A percentile compares a stretch with the other conserved stretches of the same genome.
Evolutionary conservation across 2,329 filamentous ascomycete genomes (phyloP).

Genomic region (Penicillium fuscoglaucum): DNA sequence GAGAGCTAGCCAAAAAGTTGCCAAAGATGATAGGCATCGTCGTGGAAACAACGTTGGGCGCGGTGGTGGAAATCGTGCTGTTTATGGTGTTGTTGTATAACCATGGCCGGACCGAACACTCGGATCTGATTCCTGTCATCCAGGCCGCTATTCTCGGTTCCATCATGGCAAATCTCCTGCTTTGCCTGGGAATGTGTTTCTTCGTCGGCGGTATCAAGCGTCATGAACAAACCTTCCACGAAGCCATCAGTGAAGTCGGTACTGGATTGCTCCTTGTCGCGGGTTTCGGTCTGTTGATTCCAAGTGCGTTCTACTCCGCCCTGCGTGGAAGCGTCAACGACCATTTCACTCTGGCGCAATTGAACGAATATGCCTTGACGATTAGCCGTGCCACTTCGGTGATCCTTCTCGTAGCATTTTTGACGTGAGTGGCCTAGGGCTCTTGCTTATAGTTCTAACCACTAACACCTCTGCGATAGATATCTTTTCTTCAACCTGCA

Average conservation of each 20-base stretch:
- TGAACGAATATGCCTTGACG: slow-evolving; percentile 57
- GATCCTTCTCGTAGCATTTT: slow-evolving; percentile 68
- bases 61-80: slow-evolving; percentile 76
- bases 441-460: neutral
- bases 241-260: slow-evolving; percentile 75
- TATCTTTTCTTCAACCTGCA: slow-evolving; percentile 71
- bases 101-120: slow-evolving; percentile 43
- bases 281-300: slow-evolving; percentile 55
- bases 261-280: slow-evolving; percentile 75
- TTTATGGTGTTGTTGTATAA: slow-evolving; percentile 72
- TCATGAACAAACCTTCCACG: slow-evolving; percentile 69
- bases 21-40: slow-evolving; percentile 63
- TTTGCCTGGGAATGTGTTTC: slow-evolving; percentile 80
- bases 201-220: slow-evolving; percentile 70
- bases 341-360: slow-evolving; percentile 37
- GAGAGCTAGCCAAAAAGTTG: slow-evolving; percentile 71
- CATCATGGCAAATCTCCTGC: slow-evolving; percentile 75
- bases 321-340: slow-evolving; percentile 44
- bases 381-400: slow-evolving; percentile 72
- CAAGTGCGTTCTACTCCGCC: slow-evolving; percentile 50
- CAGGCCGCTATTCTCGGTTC: slow-evolving; percentile 81
- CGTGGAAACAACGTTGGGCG: slow-evolving; percentile 62
- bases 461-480: slow-evolving; percentile 25
- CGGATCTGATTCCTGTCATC: slow-evolving; percentile 64
- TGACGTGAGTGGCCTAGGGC: slow-evolving; percentile 49